Conservation (phyloP, 2,329 filamentous ascomycete genomes). For the Rhynchosporium agropyri region DNA sequence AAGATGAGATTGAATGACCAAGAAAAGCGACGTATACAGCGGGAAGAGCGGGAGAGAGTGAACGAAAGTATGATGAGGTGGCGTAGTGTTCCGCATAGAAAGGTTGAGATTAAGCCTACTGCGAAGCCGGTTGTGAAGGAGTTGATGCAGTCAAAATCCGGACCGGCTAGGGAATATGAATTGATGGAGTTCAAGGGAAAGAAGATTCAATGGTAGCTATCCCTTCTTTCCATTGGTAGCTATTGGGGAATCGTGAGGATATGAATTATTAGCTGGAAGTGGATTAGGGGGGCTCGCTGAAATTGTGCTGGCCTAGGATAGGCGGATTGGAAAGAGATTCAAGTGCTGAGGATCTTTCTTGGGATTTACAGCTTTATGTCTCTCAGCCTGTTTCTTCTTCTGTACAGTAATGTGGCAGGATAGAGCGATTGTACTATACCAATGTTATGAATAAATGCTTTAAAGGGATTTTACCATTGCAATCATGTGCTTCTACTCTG, state of each 20-base stretch:
- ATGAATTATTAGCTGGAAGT: too few species aligned
- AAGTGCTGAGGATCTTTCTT: too few species aligned
- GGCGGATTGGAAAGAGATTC: not conserved
- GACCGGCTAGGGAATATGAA: not conserved
- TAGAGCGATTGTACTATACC: too few species aligned
- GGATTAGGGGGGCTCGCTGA: too few species aligned
- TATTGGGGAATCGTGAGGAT: not conserved
- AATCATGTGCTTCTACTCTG: too few species aligned
- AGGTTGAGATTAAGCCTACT: not conserved
- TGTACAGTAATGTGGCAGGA: too few species aligned
- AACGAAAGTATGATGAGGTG: not conserved
- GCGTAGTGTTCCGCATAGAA: not conserved
- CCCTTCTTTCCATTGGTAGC: too few species aligned
- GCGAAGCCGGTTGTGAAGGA: not conserved
- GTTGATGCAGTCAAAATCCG: not conserved
- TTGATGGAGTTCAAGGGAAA: not conserved
- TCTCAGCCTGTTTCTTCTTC: too few species aligned
- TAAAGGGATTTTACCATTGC: too few species aligned
- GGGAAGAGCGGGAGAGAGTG: conserved; percentile 11
- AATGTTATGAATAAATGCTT: too few species aligned
- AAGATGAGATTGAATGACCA: conserved; percentile 2
- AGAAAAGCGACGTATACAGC: conserved; percentile 7
- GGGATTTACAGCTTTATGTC: too few species aligned
- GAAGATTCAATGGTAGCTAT: conserved; percentile 1
- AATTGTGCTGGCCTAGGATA: not conserved